A percentile compares a stretch with the other conserved stretches of the same genome.
Evolutionary conservation across 75 land plant genomes (phyloP).

Genomic region (Pseudotsuga menziesii): DNA sequence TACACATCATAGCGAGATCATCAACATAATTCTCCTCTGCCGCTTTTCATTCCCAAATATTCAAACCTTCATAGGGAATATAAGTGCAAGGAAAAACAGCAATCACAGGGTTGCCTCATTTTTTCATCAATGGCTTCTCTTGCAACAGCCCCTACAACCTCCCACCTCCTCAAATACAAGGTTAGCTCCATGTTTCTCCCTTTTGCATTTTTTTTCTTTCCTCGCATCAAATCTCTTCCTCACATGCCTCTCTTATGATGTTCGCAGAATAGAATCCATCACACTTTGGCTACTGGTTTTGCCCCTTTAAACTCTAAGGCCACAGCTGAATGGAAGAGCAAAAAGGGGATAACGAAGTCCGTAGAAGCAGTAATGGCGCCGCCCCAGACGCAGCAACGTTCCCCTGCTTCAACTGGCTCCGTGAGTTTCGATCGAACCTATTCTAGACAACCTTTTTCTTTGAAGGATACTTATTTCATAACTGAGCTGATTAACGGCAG

Average conservation of each 20-base stretch:
- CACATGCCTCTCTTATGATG: not conserved
- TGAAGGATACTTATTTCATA: not conserved
- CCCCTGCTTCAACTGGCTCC: constrained; percentile 65
- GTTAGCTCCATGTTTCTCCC: not conserved
- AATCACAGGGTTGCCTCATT: no score
- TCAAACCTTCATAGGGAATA: no score
- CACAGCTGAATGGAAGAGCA: not conserved
- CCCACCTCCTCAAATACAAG: not conserved
- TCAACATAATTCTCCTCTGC: no score
- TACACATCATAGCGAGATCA: no score
- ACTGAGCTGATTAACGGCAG: no score
- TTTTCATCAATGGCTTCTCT: not conserved
- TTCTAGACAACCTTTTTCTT: not conserved
- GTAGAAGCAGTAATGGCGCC: constrained; percentile 50
- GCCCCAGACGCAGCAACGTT: constrained; percentile 41
- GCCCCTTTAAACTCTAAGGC: not conserved
- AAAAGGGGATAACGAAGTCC: not conserved
- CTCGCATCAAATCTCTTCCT: not conserved
- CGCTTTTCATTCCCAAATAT: no score
- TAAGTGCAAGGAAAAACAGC: no score
- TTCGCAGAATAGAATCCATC: not conserved
- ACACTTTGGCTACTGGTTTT: not conserved
- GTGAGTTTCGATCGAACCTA: constrained; percentile 32
- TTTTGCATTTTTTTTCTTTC: not conserved
- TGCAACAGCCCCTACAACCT: not conserved